Percentiles rank a stretch among this genome's conserved stretches.
These are phyloP conservation scores for Pythium myriotylum DNA, from an alignment of 352 stramenopile species.

Conservation along the genomic window DNA sequence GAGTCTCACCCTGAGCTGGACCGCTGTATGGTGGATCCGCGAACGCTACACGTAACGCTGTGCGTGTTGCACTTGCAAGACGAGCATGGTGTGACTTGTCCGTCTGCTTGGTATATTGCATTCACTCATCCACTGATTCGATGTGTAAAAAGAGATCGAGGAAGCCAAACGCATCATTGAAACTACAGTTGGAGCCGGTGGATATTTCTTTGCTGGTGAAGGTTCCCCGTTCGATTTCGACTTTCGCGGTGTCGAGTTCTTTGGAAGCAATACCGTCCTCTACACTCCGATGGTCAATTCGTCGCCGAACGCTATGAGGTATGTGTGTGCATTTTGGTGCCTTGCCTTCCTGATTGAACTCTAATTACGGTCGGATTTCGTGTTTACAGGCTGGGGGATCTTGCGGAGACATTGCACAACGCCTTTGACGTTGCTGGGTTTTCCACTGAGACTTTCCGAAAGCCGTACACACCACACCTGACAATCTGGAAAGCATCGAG, in stretches of 20 bases:
- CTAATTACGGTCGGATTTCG: too few relatives aligned
- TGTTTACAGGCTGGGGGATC: slow-evolving; percentile 24
- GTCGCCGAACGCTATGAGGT: slow-evolving; percentile 23
- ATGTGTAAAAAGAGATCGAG: background rate
- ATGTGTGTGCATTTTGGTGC: background rate
- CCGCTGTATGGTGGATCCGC: slow-evolving; percentile 9
- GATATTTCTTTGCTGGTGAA: background rate
- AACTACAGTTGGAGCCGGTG: background rate
- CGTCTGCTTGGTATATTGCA: background rate
- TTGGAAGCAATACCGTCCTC: slow-evolving; percentile 31
- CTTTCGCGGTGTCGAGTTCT: slow-evolving; percentile 38
- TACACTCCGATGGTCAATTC: slow-evolving; percentile 30
- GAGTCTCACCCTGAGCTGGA: slow-evolving; percentile 6
- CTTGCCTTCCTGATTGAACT: too few relatives aligned
- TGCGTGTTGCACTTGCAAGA: slow-evolving; percentile 13
- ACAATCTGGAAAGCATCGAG: slow-evolving; percentile 51
- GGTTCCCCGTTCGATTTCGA: slow-evolving; percentile 11
- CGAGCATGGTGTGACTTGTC: slow-evolving; percentile 1
- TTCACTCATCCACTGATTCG: too few relatives aligned
- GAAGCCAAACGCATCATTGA: background rate
- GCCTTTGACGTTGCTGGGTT: slow-evolving; percentile 29
- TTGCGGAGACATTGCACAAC: slow-evolving; percentile 35
- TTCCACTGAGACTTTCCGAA: slow-evolving; percentile 35
- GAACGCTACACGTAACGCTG: slow-evolving; percentile 22
- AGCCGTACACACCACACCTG: slow-evolving; percentile 44